phyloP scores from a whole-genome alignment of 2,329 filamentous ascomycete species.

The Aciculosporium take region DNA sequence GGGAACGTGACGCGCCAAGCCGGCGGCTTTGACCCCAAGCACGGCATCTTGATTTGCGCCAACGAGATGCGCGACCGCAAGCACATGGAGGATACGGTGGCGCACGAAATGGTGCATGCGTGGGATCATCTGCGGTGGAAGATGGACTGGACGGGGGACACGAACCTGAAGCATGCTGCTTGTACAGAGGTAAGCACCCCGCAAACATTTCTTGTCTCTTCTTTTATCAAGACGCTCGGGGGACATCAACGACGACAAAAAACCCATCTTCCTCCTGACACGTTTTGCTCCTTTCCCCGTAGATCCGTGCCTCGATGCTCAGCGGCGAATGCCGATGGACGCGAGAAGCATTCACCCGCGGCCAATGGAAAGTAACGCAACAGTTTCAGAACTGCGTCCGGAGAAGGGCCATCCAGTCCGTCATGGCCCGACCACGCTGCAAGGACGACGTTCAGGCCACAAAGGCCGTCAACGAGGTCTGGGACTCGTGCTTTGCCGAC shows the following conservation, averaged over 20 bases:
- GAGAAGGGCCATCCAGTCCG: constrained; percentile 62
- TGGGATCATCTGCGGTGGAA: constrained; percentile 90
- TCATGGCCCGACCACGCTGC: constrained; percentile 64
- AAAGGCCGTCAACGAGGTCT: constrained; percentile 91
- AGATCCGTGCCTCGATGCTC: constrained; percentile 87
- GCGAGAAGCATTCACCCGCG: constrained; percentile 69
- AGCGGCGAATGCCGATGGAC: constrained; percentile 89
- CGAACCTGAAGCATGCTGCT: constrained; percentile 71
- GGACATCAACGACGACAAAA: neutral
- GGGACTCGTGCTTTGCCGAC: constrained; percentile 91
- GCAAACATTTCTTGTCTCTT: neutral
- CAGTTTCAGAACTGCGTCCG: constrained; percentile 91
- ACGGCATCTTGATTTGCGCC: constrained; percentile 83
- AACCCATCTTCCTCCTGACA: neutral
- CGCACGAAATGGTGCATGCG: constrained; percentile 96
- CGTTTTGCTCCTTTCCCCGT: neutral
- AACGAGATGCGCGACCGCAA: constrained; percentile 72
- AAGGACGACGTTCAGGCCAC: constrained; percentile 76
- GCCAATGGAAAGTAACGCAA: constrained; percentile 78
- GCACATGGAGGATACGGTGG: constrained; percentile 83
- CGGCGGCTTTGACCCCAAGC: constrained; percentile 74
- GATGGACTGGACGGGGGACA: constrained; percentile 60
- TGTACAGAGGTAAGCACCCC: constrained; percentile 65
- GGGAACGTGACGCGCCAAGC: constrained; percentile 49
- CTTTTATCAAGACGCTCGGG: too few species aligned